Percentiles rank a stretch among this genome's conserved stretches.
Evolutionary conservation across 352 stramenopile species (phyloP).

Genomic region (Hyphochytrium catenoides): DNA sequence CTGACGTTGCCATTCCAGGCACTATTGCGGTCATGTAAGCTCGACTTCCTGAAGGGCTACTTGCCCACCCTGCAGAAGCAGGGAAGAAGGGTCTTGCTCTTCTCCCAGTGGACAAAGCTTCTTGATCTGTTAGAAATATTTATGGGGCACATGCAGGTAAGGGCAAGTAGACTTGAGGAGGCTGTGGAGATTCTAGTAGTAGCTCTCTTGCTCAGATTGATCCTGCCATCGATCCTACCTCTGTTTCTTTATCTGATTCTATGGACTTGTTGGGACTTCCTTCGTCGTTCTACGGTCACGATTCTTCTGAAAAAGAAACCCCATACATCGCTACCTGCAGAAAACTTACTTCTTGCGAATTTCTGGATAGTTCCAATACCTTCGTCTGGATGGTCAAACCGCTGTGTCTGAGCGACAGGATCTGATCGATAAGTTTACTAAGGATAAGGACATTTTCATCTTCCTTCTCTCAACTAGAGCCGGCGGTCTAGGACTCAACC

Average conservation of each 20-base stretch:
- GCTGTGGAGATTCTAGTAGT: too few relatives aligned
- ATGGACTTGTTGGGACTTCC: too few relatives aligned
- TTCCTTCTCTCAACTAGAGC: constrained; percentile 92
- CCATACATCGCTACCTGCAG: too few relatives aligned
- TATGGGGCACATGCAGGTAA: constrained; percentile 38
- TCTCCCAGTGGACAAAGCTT: constrained; percentile 87
- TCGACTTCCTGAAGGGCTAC: constrained; percentile 57
- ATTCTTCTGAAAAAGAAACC: too few relatives aligned
- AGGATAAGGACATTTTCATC: constrained; percentile 76
- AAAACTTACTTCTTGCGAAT: too few relatives aligned
- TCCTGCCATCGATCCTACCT: too few relatives aligned
- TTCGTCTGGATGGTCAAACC: constrained; percentile 49
- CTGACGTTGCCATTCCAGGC: constrained; percentile 61
- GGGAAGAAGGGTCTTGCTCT: constrained; percentile 84
- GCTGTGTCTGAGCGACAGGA: constrained; percentile 37
- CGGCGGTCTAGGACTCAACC: constrained; percentile 92
- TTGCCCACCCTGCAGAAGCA: constrained; percentile 57
- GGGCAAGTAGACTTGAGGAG: too few relatives aligned
- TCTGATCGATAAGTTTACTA: constrained; percentile 55
- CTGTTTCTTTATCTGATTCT: too few relatives aligned
- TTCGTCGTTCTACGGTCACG: too few relatives aligned
- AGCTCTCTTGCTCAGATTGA: too few relatives aligned
- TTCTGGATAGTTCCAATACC: constrained; percentile 40
- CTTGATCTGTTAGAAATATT: constrained; percentile 76
- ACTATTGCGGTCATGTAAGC: constrained; percentile 81